Base-by-base conservation (phyloP, 164 flowering plant species). In the Warburgia ugandensis region DNA sequence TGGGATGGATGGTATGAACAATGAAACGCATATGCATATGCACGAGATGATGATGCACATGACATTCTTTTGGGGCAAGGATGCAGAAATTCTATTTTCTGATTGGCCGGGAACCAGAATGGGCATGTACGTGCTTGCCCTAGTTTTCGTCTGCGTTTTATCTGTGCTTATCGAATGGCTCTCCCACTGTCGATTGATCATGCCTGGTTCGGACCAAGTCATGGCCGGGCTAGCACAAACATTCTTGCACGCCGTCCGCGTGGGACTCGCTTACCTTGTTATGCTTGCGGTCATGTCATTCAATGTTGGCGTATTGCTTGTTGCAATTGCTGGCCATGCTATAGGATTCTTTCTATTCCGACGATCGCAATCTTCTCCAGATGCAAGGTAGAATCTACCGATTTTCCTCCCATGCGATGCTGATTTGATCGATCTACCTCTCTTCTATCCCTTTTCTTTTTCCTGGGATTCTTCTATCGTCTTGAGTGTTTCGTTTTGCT, bases 61-160 rank as follows among this genome's bases (percentile, higher is more conserved):
- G 69, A 35, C 77, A n/a, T 75, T 75, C 54, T 75, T 62, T 53
- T 77, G 79, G 79, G 75, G 79, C 8, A 64, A 56, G 29, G 50
- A 64, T 29, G 56, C 63, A 14, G 61, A 62, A 40, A n/a, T 77
- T 25, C 62, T 70, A 32, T 75, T 77, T 68, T 28, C 62, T 2
- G 65, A 62, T 4, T 77, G 79, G 75, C 80, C 80, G 1, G 76
- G 69, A 0, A 23, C 45, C 4, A 45, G 54, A 29, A 21, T 72
- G 5, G 68, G 61, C 45, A 69, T 73, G 75, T 76, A 78, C 43
- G 39, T 68, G 3, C 16, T 73, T 9, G 62, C 78, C 16, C 49
- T 78, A 37, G 2, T 68, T 27, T 31, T 72, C 21, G 60, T 71
- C 29, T 69, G 67, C 35, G 35, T 31, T 1, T 27, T 73, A 7